phyloP scores from a whole-genome alignment of 495 filamentous ascomycete genomes.

The Neurospora sp. region DNA sequence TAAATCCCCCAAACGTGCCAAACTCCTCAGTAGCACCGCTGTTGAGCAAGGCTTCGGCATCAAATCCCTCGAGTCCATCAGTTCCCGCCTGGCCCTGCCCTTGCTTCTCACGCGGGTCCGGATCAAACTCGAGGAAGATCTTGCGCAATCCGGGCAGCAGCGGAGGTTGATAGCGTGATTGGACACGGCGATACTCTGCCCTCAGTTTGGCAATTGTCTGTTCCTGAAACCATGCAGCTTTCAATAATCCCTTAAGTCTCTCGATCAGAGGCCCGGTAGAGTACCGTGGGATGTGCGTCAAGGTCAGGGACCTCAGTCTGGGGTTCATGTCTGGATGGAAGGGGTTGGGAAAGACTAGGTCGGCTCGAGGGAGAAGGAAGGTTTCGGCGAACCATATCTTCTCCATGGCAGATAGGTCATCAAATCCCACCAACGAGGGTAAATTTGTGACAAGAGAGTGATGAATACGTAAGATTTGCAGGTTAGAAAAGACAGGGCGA shows the following conservation, averaged over 20 bases:
- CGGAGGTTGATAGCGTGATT: slow-evolving; percentile 14
- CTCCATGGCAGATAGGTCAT: slow-evolving; percentile 11
- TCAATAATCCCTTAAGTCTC: slow-evolving; percentile 25
- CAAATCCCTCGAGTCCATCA: slow-evolving; percentile 9
- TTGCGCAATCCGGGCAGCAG: slow-evolving; percentile 29
- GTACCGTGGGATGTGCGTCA: slow-evolving; percentile 30
- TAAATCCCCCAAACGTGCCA: slow-evolving; percentile 20
- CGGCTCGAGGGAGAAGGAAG: slow-evolving; percentile 22
- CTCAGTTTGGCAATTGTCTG: slow-evolving; percentile 16
- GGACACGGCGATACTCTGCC: background rate
- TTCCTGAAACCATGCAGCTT: slow-evolving; percentile 31
- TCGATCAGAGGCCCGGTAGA: slow-evolving; percentile 30
- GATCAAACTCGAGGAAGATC: slow-evolving; percentile 33
- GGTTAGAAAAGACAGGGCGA: slow-evolving; percentile 32
- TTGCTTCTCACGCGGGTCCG: slow-evolving; percentile 19
- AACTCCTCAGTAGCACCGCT: slow-evolving; percentile 20
- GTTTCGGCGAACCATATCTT: slow-evolving; percentile 29
- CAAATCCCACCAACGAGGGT: slow-evolving; percentile 15
- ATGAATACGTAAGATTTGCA: slow-evolving; percentile 34
- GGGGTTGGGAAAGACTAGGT: slow-evolving; percentile 28
- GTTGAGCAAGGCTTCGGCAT: slow-evolving; percentile 16
- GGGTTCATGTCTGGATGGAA: slow-evolving; percentile 38
- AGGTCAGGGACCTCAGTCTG: slow-evolving; percentile 27
- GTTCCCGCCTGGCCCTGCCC: slow-evolving; percentile 2
- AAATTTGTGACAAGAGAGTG: slow-evolving; percentile 40